Base-by-base conservation (phyloP, 1,284 basidiomycete genomes). In the Sporisorium reilianum region DNA sequence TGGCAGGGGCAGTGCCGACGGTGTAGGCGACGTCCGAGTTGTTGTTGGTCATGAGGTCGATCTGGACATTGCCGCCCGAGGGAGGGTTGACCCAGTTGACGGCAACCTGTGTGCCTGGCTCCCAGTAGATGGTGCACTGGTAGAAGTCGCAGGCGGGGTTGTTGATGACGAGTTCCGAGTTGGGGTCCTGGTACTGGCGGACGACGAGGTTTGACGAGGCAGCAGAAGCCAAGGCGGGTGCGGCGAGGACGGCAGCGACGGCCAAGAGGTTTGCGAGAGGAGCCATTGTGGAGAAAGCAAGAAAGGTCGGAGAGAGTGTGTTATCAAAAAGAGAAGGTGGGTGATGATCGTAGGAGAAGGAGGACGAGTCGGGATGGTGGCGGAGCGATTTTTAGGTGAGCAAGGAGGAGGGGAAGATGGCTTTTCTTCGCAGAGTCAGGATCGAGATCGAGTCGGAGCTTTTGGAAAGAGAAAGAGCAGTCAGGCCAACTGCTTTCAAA, bases 81-180 rank as follows among this genome's bases (percentile, higher is more conserved):
- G 78, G 77, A 26, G 78, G 74, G 48, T 80, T 77, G 60, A 63
- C 38, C 78, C 78, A 80, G 62, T 80, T 78, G 63, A 71, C 78
- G 5, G 56, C 49, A 9, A 68, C 72, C 53, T 68, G 64, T 20
- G 50, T 44, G 20, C 78, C 78, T 2, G 75, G 67, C 23, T 45
- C 38, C 60, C 67, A 78, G 59, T 52, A 72, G 70, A 80, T 67
- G 46, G 36, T 52, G 60, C 78, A 80, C 44, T 72, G 77, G 58
- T 71, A 79, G 44, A 67, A 79, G 46, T 79, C 66, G 62, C 78
- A 80, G 0, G 66, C 41, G 1, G 78, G 77, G 12, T 64, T 41
- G 63, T 79, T 66, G 54, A 80, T 54, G 40, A 74, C 78, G 14
- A 80, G 75, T 25, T 40, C 54, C 28, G 76, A 61, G 55, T 69